Evolutionary conservation across 2,329 filamentous ascomycete genomes (phyloP).

Genomic region (Massarina eburnea): DNA sequence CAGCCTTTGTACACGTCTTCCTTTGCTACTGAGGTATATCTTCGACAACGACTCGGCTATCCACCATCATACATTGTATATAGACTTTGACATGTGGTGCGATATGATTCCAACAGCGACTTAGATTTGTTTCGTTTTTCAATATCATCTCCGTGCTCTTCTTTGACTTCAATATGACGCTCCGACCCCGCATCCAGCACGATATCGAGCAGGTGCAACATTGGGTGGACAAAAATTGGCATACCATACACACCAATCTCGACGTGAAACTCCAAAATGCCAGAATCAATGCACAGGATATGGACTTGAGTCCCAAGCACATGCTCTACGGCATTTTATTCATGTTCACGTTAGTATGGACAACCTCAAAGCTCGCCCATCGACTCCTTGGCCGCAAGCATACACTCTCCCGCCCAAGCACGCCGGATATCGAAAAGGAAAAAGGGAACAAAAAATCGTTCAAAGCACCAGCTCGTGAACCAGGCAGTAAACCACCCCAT

Average conservation of each 20-base stretch:
- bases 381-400: constrained; percentile 25
- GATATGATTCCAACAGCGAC: too few species aligned
- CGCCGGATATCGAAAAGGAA: constrained; percentile 51
- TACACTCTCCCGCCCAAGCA: constrained; percentile 17
- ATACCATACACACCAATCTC: constrained; percentile 9
- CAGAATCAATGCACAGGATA: constrained; percentile 2
- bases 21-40: too few species aligned
- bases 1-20: too few species aligned
- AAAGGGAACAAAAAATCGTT: constrained; percentile 23
- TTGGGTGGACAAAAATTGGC: constrained; percentile 20
- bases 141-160: too few species aligned
- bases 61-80: too few species aligned
- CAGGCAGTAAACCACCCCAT: constrained; percentile 49
- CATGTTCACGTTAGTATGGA: constrained; percentile 35
- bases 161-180: constrained; percentile 13
- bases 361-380: constrained; percentile 23
- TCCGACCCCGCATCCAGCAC: constrained; percentile 11
- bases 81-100: too few species aligned
- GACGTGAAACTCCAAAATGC: constrained; percentile 3
- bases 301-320: constrained; percentile 17
- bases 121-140: too few species aligned
- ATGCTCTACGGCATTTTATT: constrained; percentile 36
- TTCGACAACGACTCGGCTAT: too few species aligned
- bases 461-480: constrained; percentile 43
- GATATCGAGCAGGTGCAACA: constrained; percentile 20